A percentile compares a stretch with the other conserved stretches of the same genome.
Conservation (phyloP, 495 filamentous ascomycete genomes). For the Penicillium cataractarum region DNA sequence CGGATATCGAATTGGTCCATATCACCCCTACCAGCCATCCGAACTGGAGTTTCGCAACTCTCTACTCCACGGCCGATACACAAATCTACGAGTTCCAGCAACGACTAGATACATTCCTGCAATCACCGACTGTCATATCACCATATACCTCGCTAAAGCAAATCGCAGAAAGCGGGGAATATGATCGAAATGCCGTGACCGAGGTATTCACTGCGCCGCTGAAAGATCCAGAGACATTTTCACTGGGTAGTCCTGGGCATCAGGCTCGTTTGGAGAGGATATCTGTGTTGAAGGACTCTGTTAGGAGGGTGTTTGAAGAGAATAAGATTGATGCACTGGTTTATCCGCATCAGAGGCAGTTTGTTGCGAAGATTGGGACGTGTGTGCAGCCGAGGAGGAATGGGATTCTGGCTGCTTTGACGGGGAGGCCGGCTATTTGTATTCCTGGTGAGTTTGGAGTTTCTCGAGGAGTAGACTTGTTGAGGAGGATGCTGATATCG, state of each 20-base stretch:
- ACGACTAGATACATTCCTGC: constrained; percentile 50
- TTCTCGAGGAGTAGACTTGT: too few relatives aligned
- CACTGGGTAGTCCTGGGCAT: constrained; percentile 51
- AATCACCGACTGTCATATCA: constrained; percentile 31
- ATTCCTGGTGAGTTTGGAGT: constrained; percentile 51
- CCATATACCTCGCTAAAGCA: constrained; percentile 47
- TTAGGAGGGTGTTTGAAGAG: constrained; percentile 50
- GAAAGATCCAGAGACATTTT: constrained; percentile 32
- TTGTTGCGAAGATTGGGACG: constrained; percentile 60
- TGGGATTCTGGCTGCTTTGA: constrained; percentile 66
- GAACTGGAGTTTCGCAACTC: constrained; percentile 53
- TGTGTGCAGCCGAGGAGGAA: constrained; percentile 61
- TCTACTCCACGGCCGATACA: constrained; percentile 52
- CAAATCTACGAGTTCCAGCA: constrained; percentile 62
- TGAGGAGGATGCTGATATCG: too few relatives aligned
- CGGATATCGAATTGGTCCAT: constrained; percentile 23
- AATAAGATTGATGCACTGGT: constrained; percentile 59
- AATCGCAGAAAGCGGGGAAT: constrained; percentile 60
- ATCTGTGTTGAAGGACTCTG: constrained; percentile 44
- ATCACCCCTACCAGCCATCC: constrained; percentile 46
- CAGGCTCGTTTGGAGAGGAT: constrained; percentile 45
- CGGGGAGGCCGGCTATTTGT: constrained; percentile 64
- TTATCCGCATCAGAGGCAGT: constrained; percentile 68
- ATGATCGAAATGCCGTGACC: constrained; percentile 48
- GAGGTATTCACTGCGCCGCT: constrained; percentile 40